These are phyloP conservation scores for Planoprotostelium fungivorum DNA, from an alignment of 78 protist genomes.

Conservation along the genomic window DNA sequence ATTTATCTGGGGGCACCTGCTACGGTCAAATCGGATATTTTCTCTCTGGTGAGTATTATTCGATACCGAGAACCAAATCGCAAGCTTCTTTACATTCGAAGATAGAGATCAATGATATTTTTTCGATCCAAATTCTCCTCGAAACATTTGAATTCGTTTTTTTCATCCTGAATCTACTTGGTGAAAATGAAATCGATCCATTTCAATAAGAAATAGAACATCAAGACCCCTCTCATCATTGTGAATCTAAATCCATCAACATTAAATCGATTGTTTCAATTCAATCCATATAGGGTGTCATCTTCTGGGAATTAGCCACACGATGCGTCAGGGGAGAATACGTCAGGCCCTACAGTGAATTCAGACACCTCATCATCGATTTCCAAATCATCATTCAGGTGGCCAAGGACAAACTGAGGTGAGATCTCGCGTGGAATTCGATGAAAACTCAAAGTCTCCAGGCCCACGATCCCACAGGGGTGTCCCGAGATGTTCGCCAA, in stretches of 20 bases:
- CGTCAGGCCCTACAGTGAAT: conserved; percentile 53
- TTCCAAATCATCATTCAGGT: neutral
- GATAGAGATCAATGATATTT: no score
- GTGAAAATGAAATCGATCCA: no score
- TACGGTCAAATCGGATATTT: conserved; percentile 51
- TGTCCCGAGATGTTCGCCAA: conserved; percentile 56
- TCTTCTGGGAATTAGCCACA: conserved; percentile 44
- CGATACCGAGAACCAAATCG: no score
- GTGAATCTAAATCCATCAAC: no score
- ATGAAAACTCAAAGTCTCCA: conserved; percentile 18
- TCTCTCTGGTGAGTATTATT: conserved; percentile 40
- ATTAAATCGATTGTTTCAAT: no score
- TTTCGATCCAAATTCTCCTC: no score
- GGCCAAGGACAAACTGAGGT: neutral
- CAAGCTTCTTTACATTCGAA: no score
- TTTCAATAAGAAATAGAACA: no score
- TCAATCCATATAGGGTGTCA: conserved; percentile 12
- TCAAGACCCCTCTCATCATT: no score
- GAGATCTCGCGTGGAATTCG: neutral
- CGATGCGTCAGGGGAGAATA: conserved; percentile 50
- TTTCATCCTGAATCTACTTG: no score
- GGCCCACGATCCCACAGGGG: conserved; percentile 61
- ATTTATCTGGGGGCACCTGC: conserved; percentile 32
- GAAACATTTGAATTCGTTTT: no score
- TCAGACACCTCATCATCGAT: conserved; percentile 9